Evolutionary conservation across 805 yeast genomes (phyloP).

Genomic region (Candida vartiovaarae): DNA sequence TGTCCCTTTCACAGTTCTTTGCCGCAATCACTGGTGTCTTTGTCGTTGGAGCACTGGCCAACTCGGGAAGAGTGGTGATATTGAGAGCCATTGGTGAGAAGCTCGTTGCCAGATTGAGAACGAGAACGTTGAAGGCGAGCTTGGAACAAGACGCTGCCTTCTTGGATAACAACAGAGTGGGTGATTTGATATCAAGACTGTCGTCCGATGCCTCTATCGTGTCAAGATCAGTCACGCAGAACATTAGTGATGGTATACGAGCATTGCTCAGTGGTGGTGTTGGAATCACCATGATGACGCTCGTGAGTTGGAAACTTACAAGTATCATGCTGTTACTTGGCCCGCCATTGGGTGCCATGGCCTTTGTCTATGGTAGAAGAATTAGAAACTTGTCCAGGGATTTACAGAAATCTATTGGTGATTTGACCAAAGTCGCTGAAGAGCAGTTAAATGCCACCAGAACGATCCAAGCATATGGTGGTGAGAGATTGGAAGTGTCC

Average conservation of each 20-base stretch:
- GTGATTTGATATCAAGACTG: slow-evolving; percentile 83
- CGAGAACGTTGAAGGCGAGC: slow-evolving; percentile 68
- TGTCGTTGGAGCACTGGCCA: slow-evolving; percentile 66
- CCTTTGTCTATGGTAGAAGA: slow-evolving; percentile 73
- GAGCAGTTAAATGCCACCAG: slow-evolving; percentile 80
- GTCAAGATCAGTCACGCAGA: slow-evolving; percentile 78
- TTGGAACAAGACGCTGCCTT: slow-evolving; percentile 84
- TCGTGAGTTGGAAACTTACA: slow-evolving; percentile 76
- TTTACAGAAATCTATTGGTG: slow-evolving; percentile 81
- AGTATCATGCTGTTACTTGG: slow-evolving; percentile 72
- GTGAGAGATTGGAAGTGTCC: slow-evolving; percentile 70
- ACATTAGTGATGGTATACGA: slow-evolving; percentile 87
- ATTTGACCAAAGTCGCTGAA: slow-evolving; percentile 82
- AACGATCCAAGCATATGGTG: slow-evolving; percentile 87
- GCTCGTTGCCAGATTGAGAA: slow-evolving; percentile 75
- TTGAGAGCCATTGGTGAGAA: slow-evolving; percentile 80
- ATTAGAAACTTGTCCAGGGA: slow-evolving; percentile 67
- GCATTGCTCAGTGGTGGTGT: slow-evolving; percentile 76
- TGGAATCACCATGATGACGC: slow-evolving; percentile 88
- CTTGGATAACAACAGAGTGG: slow-evolving; percentile 83
- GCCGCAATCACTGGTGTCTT: slow-evolving; percentile 55
- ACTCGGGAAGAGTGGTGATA: slow-evolving; percentile 72
- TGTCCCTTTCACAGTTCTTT: slow-evolving; percentile 60
- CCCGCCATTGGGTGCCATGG: slow-evolving; percentile 78
- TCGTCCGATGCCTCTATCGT: slow-evolving; percentile 88